Conservation (phyloP, 306 rosid genomes). For the Begonia fuchsioides region DNA sequence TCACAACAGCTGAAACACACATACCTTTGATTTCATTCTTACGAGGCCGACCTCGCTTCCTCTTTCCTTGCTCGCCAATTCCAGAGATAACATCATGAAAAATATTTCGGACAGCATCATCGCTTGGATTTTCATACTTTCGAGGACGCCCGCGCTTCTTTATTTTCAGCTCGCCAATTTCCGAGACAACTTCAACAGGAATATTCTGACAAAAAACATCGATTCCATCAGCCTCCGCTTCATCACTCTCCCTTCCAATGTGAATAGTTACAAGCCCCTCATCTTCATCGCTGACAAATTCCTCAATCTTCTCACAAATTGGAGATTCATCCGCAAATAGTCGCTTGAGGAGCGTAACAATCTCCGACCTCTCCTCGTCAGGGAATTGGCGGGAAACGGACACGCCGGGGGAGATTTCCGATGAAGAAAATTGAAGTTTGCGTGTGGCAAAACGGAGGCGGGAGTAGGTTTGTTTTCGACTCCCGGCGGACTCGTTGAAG, state of each 20-base stretch:
- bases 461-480: slow-evolving; percentile 82
- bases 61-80: slow-evolving; percentile 6
- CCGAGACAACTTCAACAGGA: not conserved
- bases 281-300: not conserved
- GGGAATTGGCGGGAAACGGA: slow-evolving; percentile 13
- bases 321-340: slow-evolving; percentile 42
- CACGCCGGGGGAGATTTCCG: slow-evolving; percentile 11
- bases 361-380: slow-evolving; percentile 29
- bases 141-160: too few relatives aligned
- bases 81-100: too few relatives aligned
- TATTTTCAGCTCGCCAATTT: too few relatives aligned
- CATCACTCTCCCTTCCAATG: slow-evolving; percentile 12
- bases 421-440: slow-evolving; percentile 17
- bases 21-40: slow-evolving; percentile 17
- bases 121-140: too few relatives aligned
- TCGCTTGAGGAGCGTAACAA: slow-evolving; percentile 26
- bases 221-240: slow-evolving; percentile 6
- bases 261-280: slow-evolving; percentile 20
- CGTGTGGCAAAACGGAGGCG: slow-evolving; percentile 70
- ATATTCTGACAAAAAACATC: slow-evolving; percentile 1
- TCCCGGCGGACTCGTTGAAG: slow-evolving; percentile 88
- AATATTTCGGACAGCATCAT: too few relatives aligned
- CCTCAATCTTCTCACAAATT: slow-evolving; percentile 1
- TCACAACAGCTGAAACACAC: not conserved
- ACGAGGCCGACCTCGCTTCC: slow-evolving; percentile 76